Percentiles rank a stretch among this genome's conserved stretches.
Evolutionary conservation across 2,329 filamentous ascomycete species (phyloP).

Genomic region (Thelonectria discophora): DNA sequence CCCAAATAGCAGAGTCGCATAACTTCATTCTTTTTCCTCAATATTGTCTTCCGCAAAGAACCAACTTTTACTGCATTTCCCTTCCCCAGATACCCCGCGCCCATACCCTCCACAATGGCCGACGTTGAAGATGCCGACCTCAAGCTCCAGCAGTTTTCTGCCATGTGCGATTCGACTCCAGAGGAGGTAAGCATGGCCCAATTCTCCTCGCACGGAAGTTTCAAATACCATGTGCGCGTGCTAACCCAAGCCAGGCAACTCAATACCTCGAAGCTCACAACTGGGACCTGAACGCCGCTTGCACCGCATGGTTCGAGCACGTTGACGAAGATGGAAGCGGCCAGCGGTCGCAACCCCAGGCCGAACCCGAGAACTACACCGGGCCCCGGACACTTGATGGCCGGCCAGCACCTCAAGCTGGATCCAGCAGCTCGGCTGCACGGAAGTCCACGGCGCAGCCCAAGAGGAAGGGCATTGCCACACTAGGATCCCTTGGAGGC

Average conservation of each 20-base stretch:
- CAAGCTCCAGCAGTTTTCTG: constrained; percentile 43
- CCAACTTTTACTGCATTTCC: background rate
- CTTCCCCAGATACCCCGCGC: constrained; percentile 34
- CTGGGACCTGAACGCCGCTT: constrained; percentile 73
- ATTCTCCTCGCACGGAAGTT: background rate
- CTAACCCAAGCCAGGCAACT: constrained; percentile 61
- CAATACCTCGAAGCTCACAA: constrained; percentile 71
- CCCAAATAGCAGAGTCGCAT: background rate
- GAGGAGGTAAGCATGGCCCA: constrained; percentile 38
- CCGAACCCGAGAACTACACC: constrained; percentile 57
- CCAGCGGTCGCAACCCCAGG: constrained; percentile 42
- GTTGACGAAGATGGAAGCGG: constrained; percentile 59
- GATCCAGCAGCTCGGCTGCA: constrained; percentile 41
- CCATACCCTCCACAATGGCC: constrained; percentile 41
- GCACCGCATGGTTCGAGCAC: constrained; percentile 67
- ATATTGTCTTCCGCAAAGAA: too few relatives aligned
- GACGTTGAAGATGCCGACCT: constrained; percentile 38
- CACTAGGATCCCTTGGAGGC: constrained; percentile 64
- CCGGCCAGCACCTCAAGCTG: constrained; percentile 61
- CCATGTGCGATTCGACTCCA: constrained; percentile 39
- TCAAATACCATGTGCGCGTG: background rate
- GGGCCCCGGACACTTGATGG: constrained; percentile 71
- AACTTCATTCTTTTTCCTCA: constrained; percentile 5
- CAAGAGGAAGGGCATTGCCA: constrained; percentile 70
- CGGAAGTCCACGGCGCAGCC: constrained; percentile 51